Evolutionary conservation across 805 yeast genomes (phyloP).

Genomic region (Candida koratica): DNA sequence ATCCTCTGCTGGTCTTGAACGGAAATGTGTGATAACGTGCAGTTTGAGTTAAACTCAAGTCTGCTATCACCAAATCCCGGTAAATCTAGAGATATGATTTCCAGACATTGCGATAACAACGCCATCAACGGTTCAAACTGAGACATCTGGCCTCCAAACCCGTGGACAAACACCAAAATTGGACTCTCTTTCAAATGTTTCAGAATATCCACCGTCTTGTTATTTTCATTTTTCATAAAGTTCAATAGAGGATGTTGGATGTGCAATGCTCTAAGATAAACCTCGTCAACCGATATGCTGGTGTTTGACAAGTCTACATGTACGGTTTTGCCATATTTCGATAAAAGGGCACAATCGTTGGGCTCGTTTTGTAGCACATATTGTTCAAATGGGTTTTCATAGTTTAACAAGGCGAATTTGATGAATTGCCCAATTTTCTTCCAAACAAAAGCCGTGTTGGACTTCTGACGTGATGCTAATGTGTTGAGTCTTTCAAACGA

Average conservation of each 20-base stretch:
- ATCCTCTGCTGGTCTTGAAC: conserved; percentile 29
- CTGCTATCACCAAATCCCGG: conserved; percentile 80
- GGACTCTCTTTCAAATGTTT: conserved; percentile 50
- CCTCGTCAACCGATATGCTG: conserved; percentile 24
- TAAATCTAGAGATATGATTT: conserved; percentile 67
- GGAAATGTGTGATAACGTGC: conserved; percentile 24
- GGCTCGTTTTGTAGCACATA: conserved; percentile 42
- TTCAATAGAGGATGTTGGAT: conserved; percentile 49
- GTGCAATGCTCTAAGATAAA: conserved; percentile 40
- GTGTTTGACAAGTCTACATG: conserved; percentile 30
- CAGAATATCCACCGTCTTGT: conserved; percentile 20
- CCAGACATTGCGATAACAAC: conserved; percentile 57
- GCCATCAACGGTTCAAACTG: conserved; percentile 77
- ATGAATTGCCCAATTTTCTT: conserved; percentile 17
- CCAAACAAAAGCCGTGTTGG: neutral
- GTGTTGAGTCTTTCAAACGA: conserved; percentile 3
- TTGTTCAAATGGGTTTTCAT: conserved; percentile 39
- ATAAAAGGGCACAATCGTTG: conserved; percentile 51
- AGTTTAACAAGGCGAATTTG: conserved; percentile 17
- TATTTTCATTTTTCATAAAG: conserved; percentile 26
- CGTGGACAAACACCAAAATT: conserved; percentile 68
- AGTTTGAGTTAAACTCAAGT: conserved; percentile 13
- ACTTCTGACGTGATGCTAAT: conserved; percentile 2
- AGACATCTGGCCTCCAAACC: conserved; percentile 84
- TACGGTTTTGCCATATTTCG: conserved; percentile 44